phyloP scores from a whole-genome alignment of 495 filamentous ascomycete species.

The Xylaria venustula region DNA sequence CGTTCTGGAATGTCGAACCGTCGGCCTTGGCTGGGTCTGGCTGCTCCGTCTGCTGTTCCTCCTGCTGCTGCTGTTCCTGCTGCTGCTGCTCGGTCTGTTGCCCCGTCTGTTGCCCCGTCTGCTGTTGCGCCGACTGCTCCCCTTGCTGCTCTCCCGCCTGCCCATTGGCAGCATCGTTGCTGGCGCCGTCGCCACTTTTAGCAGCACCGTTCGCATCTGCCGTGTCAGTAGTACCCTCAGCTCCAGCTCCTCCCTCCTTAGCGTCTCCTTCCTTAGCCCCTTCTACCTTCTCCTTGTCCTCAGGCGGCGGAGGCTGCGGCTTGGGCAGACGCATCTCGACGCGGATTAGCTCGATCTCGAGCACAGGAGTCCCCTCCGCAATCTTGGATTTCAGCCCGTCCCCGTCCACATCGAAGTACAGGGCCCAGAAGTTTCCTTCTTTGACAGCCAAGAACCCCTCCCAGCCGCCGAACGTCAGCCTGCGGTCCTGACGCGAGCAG shows the following conservation, averaged over 20 bases:
- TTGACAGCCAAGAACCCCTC: constrained; percentile 50
- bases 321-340: constrained; percentile 36
- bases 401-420: constrained; percentile 50
- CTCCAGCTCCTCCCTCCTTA: too few species aligned
- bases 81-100: neutral
- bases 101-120: too few species aligned
- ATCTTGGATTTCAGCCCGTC: constrained; percentile 41
- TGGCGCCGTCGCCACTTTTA: neutral
- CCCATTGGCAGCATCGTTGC: neutral
- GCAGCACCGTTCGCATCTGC: neutral
- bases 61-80: neutral
- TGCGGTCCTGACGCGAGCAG: constrained; percentile 43
- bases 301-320: constrained; percentile 15
- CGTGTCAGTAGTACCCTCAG: neutral
- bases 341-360: constrained; percentile 43
- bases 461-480: constrained; percentile 49
- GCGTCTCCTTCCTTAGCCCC: neutral
- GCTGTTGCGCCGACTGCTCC: too few species aligned
- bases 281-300: constrained; percentile 2
- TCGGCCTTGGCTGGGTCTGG: neutral
- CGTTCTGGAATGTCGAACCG: constrained; percentile 11
- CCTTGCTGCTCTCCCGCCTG: neutral
- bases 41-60: neutral
- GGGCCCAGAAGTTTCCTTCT: constrained; percentile 42
- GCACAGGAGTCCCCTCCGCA: constrained; percentile 25